Evolutionary conservation across 371 early-diverging fungal genomes (phyloP), one percentile per base, ranked within the genome.

Genomic region (Zychaea mexicana): DNA sequence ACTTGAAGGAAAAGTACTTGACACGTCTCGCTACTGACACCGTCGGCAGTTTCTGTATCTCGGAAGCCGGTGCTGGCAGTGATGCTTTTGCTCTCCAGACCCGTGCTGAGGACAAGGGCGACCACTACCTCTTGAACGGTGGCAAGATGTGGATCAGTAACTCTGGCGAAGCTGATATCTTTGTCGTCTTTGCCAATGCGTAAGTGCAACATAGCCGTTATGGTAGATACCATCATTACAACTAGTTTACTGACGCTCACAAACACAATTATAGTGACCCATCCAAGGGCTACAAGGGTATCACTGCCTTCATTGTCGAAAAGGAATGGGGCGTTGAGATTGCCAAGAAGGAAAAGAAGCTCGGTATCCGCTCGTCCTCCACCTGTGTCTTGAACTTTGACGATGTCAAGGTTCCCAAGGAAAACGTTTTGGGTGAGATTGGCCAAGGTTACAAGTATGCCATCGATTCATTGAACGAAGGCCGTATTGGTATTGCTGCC

Each of bases 391-490:
- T 98, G 53, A 88, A 90, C 71, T 96, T 98, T 83, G 99, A 98
- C 69, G 92, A 95, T 60, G 77, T 98, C 61, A 85, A 86, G 61
- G 73, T 98, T 36, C 99, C 98, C 31, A 94, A 87, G 36, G 81
- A 77, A 47, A 96, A 96, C 73, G 83, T 98, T 17, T 73, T 98
- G 27, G 99, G 99, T 45, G 90, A 95, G 67, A 82, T 95, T 42
- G 98, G 98, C 39, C 86, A 96, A 74, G 99, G 99, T 26, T 98
- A 98, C 93, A 97, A 97, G 84, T 96, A 96, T 64, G 98, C 99
- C 62, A 98, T 98, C 65, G 97, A 96, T 73, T 96, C 95, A 47
- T 85, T 98, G 71, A 98, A 98, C 85, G 99, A 98, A 79, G 99
- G 99, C 21, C 93, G 99, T 76, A 95, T 98, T 56, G 99, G 99